A percentile compares a stretch with the other conserved stretches of the same genome.
These are phyloP conservation scores for Bacidia rubella DNA, from an alignment of 495 filamentous ascomycete species.

Conservation along the genomic window DNA sequence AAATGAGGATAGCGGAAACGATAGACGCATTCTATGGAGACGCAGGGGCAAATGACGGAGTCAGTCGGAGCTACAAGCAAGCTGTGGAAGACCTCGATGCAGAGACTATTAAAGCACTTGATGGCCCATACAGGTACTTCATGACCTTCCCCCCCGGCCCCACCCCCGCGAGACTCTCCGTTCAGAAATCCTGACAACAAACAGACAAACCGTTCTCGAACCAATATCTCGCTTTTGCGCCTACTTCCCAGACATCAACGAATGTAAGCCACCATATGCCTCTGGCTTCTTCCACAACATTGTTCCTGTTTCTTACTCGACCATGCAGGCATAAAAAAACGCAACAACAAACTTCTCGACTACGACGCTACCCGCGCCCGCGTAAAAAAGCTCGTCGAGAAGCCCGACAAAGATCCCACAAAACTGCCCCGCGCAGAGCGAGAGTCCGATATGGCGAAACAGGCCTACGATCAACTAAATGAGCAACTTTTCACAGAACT, in stretches of 20 bases:
- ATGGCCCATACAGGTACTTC: conserved; percentile 79
- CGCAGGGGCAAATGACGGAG: conserved; percentile 83
- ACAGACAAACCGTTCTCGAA: conserved; percentile 79
- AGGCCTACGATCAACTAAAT: conserved; percentile 89
- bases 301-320: neutral
- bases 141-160: neutral
- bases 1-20: conserved; percentile 98
- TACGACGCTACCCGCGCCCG: conserved; percentile 92
- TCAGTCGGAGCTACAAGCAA: conserved; percentile 92
- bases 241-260: conserved; percentile 98
- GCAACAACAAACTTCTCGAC: conserved; percentile 93
- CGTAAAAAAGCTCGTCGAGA: conserved; percentile 92
- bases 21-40: conserved; percentile 99
- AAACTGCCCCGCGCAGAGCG: conserved; percentile 91
- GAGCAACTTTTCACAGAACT: conserved; percentile 86
- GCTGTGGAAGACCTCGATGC: conserved; percentile 94
- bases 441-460: conserved; percentile 83
- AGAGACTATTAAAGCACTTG: conserved; percentile 94
- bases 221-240: conserved; percentile 91
- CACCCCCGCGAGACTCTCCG: neutral
- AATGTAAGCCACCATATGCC: conserved; percentile 44
- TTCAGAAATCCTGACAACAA: neutral
- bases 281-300: neutral
- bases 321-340: conserved; percentile 75
- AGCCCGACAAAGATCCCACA: conserved; percentile 93